Base-by-base conservation (phyloP, 306 rosid genomes). In the Prunus mira region DNA sequence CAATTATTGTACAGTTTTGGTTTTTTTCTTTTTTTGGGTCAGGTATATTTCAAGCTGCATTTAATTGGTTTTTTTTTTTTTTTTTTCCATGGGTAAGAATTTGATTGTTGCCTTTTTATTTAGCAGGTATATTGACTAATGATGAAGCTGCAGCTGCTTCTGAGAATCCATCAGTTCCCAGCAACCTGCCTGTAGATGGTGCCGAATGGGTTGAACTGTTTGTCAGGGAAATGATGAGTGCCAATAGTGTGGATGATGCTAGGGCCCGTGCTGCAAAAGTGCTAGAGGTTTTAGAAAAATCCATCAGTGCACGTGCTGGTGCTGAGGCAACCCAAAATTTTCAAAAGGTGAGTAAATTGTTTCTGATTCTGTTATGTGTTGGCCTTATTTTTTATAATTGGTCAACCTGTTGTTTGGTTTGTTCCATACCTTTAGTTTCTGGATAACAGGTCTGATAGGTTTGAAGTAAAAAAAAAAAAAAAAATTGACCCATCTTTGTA, bases 181-280 rank as follows among this genome's bases (percentile, higher is more conserved):
- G 76, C 68, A 86, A 85, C 74, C 90, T 90, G 71, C 91, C 92
- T 79, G 84, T 58, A 18, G 91, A 92, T 79, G 97, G 98, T 75
- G 87, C 90, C 2, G 96, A 90, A 82, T 92, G 98, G 98, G 89
- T 92, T 49, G 94, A 92, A 60, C 87, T 89, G 81, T 90, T 95
- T 79, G 97, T 95, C 27, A 85, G 85, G 79, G 97, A 95, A 82
- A 89, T 95, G 91, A 84, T 76, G 89, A 77, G 76, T 71, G 97
- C 97, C 68, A 85, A 83, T 46, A 90, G 86, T 77, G 78, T 93
- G 81, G 97, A 90, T 54, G 96, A 92, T 92, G 96, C 96, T 18
- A 88, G 89, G 81, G 83, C 81, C n/a, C 96, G 96, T 68, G 97
- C 92, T 74, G 78, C 96, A 52, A 87, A 89, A 84, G 86, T 88